Evolutionary conservation across 345 rosid genomes (phyloP).

Genomic region (Alliaria petiolata): DNA sequence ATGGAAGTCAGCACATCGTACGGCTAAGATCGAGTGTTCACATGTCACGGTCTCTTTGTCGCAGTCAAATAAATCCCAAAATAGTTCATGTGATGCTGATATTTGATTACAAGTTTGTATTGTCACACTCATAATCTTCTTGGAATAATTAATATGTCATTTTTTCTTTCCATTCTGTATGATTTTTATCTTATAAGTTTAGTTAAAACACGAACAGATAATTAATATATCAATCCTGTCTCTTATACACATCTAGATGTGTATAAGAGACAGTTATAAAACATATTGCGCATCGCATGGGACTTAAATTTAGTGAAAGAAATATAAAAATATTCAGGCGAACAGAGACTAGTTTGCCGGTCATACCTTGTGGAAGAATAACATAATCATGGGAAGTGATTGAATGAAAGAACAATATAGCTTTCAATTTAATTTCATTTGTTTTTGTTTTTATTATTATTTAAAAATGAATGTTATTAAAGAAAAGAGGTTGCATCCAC

Average conservation of each 20-base stretch:
- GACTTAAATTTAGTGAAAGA: no score
- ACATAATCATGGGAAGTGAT: no score
- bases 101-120: constrained; percentile 5
- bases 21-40: constrained; percentile 44
- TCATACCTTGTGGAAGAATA: no score
- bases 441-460: neutral
- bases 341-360: no score
- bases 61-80: constrained; percentile 30
- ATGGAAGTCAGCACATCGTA: constrained; percentile 49
- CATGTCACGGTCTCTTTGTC: constrained; percentile 47
- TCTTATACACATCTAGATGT: no score
- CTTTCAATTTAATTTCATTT: neutral
- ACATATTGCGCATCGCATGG: no score
- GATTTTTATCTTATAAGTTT: neutral
- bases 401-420: neutral
- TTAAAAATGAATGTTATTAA: neutral
- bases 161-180: neutral
- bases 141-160: neutral
- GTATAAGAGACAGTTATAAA: no score
- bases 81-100: constrained; percentile 36
- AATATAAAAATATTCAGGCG: no score
- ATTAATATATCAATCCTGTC: no score
- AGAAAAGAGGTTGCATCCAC: neutral
- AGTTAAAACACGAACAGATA: neutral
- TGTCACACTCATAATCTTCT: neutral